Conservation (phyloP, 2,329 filamentous ascomycete species). For the Magnaporthiopsis poae region DNA sequence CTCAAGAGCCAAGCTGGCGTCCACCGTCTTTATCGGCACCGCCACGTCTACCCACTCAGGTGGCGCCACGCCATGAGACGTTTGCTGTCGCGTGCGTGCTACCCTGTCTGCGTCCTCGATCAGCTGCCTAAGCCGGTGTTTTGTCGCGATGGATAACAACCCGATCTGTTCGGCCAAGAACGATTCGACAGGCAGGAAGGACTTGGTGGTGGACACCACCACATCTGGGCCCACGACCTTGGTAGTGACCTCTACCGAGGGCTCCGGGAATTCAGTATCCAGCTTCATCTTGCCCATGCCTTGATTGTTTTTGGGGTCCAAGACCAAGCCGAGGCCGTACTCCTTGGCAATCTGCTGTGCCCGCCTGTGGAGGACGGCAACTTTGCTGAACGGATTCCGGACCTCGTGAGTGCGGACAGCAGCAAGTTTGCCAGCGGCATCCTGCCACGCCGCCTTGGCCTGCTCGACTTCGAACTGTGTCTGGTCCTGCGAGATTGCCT, state of each 20-base stretch:
- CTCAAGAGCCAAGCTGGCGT: constrained; percentile 21
- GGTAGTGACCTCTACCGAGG: constrained; percentile 44
- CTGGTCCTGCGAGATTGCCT: constrained; percentile 38
- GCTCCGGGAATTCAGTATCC: constrained; percentile 39
- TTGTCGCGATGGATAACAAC: constrained; percentile 70
- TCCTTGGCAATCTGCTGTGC: constrained; percentile 50
- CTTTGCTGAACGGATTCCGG: constrained; percentile 61
- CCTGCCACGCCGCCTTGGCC: constrained; percentile 55
- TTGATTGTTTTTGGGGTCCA: constrained; percentile 41
- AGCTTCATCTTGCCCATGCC: constrained; percentile 39
- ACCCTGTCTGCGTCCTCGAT: constrained; percentile 68
- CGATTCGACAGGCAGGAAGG: constrained; percentile 65
- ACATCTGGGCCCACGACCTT: constrained; percentile 52
- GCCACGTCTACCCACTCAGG: constrained; percentile 67
- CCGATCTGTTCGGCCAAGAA: constrained; percentile 73
- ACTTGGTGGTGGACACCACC: constrained; percentile 52
- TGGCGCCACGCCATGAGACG: constrained; percentile 70
- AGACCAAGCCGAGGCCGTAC: constrained; percentile 45
- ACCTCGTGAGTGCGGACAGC: constrained; percentile 58
- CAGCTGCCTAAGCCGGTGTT: constrained; percentile 65
- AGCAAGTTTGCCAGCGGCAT: constrained; percentile 52
- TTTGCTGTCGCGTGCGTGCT: constrained; percentile 61
- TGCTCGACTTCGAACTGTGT: constrained; percentile 57
- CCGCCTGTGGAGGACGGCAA: constrained; percentile 50
- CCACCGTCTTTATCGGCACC: constrained; percentile 36